Conservation (phyloP, 805 yeast species). For the Yamadazyma sp. region DNA sequence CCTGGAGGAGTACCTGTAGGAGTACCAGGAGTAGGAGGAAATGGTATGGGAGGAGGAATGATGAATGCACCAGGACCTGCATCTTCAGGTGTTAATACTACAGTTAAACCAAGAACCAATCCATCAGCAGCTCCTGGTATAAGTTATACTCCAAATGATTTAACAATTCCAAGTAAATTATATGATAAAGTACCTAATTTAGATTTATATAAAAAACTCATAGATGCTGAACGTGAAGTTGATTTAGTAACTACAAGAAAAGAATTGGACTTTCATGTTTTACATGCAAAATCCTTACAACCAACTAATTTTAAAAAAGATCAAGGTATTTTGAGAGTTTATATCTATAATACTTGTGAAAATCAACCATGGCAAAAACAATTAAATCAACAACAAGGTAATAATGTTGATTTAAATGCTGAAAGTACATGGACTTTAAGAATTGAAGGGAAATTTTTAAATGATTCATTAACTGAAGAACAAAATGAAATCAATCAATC, state of each 20-base stretch:
- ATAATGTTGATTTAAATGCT: slow-evolving; percentile 16
- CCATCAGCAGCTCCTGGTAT: slow-evolving; percentile 35
- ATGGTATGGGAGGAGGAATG: not conserved
- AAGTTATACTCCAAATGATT: slow-evolving; percentile 43
- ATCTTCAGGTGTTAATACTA: slow-evolving; percentile 1
- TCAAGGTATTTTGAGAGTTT: slow-evolving; percentile 69
- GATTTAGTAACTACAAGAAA: slow-evolving; percentile 83
- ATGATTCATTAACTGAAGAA: slow-evolving; percentile 25
- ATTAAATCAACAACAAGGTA: slow-evolving; percentile 22
- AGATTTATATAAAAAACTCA: slow-evolving; percentile 64
- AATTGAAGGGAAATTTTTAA: slow-evolving; percentile 80
- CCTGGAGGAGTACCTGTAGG: no score
- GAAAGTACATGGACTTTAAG: slow-evolving; percentile 79
- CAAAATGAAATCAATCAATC: slow-evolving; percentile 15
- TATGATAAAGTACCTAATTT: slow-evolving; percentile 61
- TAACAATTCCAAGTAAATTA: slow-evolving; percentile 33
- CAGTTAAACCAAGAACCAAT: slow-evolving; percentile 26
- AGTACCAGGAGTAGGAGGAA: not conserved
- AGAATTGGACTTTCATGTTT: slow-evolving; percentile 79
- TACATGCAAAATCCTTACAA: slow-evolving; percentile 38
- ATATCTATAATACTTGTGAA: slow-evolving; percentile 74
- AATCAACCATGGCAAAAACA: slow-evolving; percentile 81
- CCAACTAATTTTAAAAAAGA: slow-evolving; percentile 37
- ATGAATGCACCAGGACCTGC: not conserved
- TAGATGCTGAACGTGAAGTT: slow-evolving; percentile 76